These are phyloP conservation scores for Tylopilus subfusipes DNA, from an alignment of 768 basidiomycete species.

Conservation along the genomic window DNA sequence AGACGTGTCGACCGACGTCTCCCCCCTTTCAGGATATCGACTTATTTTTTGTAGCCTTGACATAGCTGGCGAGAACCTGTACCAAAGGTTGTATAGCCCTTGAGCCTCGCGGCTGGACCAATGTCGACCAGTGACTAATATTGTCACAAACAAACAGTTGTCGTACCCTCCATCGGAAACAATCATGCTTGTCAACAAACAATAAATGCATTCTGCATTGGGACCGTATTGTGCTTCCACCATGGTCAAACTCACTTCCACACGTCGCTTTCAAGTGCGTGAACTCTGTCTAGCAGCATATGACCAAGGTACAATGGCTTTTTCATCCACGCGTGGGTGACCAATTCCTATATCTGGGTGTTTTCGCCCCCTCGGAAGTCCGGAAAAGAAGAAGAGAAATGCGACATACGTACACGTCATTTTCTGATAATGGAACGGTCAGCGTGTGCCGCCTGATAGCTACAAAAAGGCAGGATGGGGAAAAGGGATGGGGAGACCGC, in stretches of 20 bases:
- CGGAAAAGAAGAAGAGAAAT: constrained; percentile 11
- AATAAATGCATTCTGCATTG: background rate
- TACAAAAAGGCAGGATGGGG: background rate
- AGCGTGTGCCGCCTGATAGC: constrained; percentile 6
- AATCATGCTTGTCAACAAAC: background rate
- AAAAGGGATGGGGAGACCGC: background rate
- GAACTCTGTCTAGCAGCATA: background rate
- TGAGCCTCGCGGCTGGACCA: constrained; percentile 22
- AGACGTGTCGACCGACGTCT: constrained; percentile 8
- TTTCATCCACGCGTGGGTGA: constrained; percentile 2
- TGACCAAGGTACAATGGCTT: constrained; percentile 7
- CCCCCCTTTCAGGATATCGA: constrained; percentile 23
- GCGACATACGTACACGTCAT: constrained; percentile 7
- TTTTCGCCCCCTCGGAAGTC: constrained; percentile 19
- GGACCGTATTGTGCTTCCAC: background rate
- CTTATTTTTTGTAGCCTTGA: constrained; percentile 25
- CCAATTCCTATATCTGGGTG: constrained; percentile 4
- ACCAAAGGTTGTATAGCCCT: background rate
- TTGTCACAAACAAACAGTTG: too few species aligned
- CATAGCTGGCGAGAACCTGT: constrained; percentile 1
- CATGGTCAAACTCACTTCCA: background rate
- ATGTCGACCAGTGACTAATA: too few species aligned
- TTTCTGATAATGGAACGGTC: background rate
- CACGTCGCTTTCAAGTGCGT: background rate
- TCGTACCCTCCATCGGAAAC: background rate